Evolutionary conservation across 192 early-diverging fungal species (phyloP).

Genomic region (Umbelopsis sp.): DNA sequence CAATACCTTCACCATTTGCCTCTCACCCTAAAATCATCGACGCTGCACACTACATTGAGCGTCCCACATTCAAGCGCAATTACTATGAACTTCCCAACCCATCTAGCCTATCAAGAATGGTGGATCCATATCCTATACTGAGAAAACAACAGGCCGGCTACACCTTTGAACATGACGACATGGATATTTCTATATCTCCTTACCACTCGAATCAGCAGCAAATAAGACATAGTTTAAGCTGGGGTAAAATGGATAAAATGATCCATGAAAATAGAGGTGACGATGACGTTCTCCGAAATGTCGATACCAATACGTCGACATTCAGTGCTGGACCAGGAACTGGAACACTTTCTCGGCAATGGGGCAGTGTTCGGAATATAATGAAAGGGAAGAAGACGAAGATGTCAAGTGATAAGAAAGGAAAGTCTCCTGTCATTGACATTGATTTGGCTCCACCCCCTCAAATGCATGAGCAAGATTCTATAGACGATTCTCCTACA

Average conservation of each 20-base stretch:
- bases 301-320: neutral
- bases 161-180: neutral
- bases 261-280: neutral
- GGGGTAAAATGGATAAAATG: conserved; percentile 9
- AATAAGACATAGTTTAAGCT: neutral
- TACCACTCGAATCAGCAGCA: neutral
- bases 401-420: conserved; percentile 1
- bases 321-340: neutral
- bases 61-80: neutral
- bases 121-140: neutral
- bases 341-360: neutral
- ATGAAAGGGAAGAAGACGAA: neutral
- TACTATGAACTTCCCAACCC: neutral
- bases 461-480: neutral
- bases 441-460: neutral
- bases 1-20: neutral
- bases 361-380: neutral
- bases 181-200: neutral
- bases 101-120: neutral
- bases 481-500: neutral
- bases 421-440: neutral
- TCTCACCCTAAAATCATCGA: neutral
- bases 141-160: neutral
- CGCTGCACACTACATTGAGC: neutral
- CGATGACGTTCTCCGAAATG: neutral